phyloP scores from a whole-genome alignment of 1,139 yeast species.

The Candida anutae region DNA sequence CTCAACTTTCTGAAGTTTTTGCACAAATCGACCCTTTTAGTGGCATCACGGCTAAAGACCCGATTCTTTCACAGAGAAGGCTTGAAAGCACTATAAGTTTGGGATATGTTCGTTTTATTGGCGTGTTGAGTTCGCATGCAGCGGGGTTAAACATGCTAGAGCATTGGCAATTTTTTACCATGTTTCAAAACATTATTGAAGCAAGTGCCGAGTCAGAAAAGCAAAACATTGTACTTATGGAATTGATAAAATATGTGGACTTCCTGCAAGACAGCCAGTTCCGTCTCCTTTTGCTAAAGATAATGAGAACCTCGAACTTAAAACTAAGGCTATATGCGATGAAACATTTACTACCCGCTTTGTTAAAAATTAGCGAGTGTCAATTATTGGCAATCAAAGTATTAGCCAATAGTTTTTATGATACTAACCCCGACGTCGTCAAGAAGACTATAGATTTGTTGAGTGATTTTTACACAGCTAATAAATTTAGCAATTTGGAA shows the following conservation, averaged over 20 bases:
- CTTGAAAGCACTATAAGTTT: slow-evolving; percentile 57
- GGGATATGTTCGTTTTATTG: slow-evolving; percentile 77
- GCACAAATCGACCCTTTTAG: slow-evolving; percentile 81
- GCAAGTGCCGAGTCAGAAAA: slow-evolving; percentile 26
- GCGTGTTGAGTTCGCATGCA: slow-evolving; percentile 52
- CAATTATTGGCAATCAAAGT: slow-evolving; percentile 36
- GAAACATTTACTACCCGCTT: slow-evolving; percentile 37
- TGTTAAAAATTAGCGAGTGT: slow-evolving; percentile 27
- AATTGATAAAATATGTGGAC: slow-evolving; percentile 55
- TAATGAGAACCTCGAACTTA: slow-evolving; percentile 49
- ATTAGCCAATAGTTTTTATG: slow-evolving; percentile 66
- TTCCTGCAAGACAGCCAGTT: slow-evolving; percentile 60
- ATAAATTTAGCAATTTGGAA: slow-evolving; percentile 11
- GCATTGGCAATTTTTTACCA: slow-evolving; percentile 79
- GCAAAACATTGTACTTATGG: slow-evolving; percentile 53
- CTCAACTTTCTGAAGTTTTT: slow-evolving; percentile 81
- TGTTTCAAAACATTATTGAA: slow-evolving; percentile 66
- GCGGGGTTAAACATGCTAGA: slow-evolving; percentile 64
- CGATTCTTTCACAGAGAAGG: slow-evolving; percentile 57
- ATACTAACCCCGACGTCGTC: slow-evolving; percentile 50
- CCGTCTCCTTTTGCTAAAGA: slow-evolving; percentile 57
- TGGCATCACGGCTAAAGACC: slow-evolving; percentile 67
- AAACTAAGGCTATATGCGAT: slow-evolving; percentile 53
- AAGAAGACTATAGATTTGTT: slow-evolving; percentile 12
- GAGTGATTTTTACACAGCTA: slow-evolving; percentile 6